phyloP scores from a whole-genome alignment of 257 asterid species.

The Verbascum thapsus region DNA sequence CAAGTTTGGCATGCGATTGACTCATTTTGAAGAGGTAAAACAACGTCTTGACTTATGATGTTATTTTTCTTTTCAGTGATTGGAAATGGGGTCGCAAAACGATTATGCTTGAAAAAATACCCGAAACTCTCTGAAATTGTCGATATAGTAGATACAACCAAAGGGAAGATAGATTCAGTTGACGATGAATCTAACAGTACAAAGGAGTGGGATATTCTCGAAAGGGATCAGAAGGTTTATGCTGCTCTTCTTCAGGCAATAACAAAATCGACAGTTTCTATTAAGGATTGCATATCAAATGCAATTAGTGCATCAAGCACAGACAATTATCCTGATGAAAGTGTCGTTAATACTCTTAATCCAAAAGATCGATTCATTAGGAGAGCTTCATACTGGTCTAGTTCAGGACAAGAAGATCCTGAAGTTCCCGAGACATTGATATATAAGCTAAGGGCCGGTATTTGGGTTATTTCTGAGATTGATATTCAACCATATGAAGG shows the following conservation, averaged over 20 bases:
- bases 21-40: background rate
- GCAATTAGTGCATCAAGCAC: constrained; percentile 84
- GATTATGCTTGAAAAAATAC: constrained; percentile 55
- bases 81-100: constrained; percentile 54
- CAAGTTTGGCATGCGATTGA: too few relatives aligned
- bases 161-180: constrained; percentile 11
- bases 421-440: constrained; percentile 65
- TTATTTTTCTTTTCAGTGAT: constrained; percentile 58
- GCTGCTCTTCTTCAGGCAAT: constrained; percentile 61
- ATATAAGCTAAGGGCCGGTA: constrained; percentile 57
- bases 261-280: constrained; percentile 42
- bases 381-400: constrained; percentile 82
- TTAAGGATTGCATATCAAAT: constrained; percentile 53
- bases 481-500: constrained; percentile 83
- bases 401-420: constrained; percentile 73
- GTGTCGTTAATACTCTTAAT: constrained; percentile 59
- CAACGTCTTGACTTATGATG: constrained; percentile 24
- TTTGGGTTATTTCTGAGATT: constrained; percentile 74
- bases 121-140: constrained; percentile 60
- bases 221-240: constrained; percentile 60
- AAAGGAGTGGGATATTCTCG: constrained; percentile 37
- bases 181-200: constrained; percentile 37
- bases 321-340: constrained; percentile 71
- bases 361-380: constrained; percentile 50
- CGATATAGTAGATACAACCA: constrained; percentile 29